These are phyloP conservation scores for Phytophthora podocarpi DNA, from an alignment of 352 stramenopile genomes.

Conservation along the genomic window DNA sequence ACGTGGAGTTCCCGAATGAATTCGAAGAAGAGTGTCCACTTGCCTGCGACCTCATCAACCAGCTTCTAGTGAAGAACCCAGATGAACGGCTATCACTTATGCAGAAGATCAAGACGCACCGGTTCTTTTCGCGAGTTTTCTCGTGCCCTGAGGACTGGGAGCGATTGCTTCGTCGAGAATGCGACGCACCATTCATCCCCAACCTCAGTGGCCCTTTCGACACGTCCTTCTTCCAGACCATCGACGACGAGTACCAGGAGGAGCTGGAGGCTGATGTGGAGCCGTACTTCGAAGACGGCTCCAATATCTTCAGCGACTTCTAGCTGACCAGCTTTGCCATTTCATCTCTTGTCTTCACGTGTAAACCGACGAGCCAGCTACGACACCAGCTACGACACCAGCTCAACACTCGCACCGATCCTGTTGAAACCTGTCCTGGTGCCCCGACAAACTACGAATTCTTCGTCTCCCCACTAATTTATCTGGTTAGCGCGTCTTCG, in stretches of 20 bases:
- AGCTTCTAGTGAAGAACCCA: slow-evolving; percentile 65
- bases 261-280: slow-evolving; percentile 55
- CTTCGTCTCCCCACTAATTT: slow-evolving; percentile 31
- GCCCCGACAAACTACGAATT: background rate
- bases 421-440: no score
- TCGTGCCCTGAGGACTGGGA: slow-evolving; percentile 45
- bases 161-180: slow-evolving; percentile 44
- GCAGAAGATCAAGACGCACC: slow-evolving; percentile 58
- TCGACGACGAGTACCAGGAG: slow-evolving; percentile 59
- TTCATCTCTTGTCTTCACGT: slow-evolving; percentile 17
- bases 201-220: slow-evolving; percentile 70
- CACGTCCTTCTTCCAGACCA: slow-evolving; percentile 69
- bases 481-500: slow-evolving; percentile 33
- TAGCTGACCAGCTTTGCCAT: slow-evolving; percentile 18
- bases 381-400: slow-evolving; percentile 5
- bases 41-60: slow-evolving; percentile 58
- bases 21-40: slow-evolving; percentile 61
- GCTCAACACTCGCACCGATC: no score
- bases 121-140: slow-evolving; percentile 59
- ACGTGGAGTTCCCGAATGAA: slow-evolving; percentile 69
- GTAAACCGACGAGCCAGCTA: slow-evolving; percentile 7
- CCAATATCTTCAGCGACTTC: slow-evolving; percentile 70
- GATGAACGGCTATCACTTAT: slow-evolving; percentile 46
- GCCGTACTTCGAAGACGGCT: slow-evolving; percentile 72
- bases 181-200: slow-evolving; percentile 59